Percentiles rank a stretch among this genome's conserved stretches.
phyloP scores from a whole-genome alignment of 2,329 filamentous ascomycete species.

The Sclerotinia subarctica region DNA sequence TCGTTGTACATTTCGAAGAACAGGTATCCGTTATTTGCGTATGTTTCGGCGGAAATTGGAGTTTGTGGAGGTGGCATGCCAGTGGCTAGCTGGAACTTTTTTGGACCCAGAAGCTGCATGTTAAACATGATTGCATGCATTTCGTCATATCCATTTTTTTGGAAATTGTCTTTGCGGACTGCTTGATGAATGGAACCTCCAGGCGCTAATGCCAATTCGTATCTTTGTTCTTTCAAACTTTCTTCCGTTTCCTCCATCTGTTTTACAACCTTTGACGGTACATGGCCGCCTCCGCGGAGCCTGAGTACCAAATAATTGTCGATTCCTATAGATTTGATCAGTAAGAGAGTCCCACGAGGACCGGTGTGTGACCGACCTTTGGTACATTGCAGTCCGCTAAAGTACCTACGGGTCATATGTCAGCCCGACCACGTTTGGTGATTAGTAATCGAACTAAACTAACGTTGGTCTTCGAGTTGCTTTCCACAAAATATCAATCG shows the following conservation, averaged over 20 bases:
- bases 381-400: background rate
- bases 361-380: background rate
- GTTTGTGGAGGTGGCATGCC: constrained; percentile 6
- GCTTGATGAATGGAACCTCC: constrained; percentile 15
- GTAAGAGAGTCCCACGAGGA: background rate
- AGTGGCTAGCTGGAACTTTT: constrained; percentile 3
- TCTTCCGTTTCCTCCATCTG: background rate
- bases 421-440: background rate
- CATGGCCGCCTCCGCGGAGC: background rate
- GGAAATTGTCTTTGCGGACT: background rate
- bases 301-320: background rate
- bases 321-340: background rate
- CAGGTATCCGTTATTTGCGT: background rate
- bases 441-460: background rate
- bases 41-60: background rate
- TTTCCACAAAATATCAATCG: background rate
- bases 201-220: background rate
- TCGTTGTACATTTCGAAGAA: constrained; percentile 17
- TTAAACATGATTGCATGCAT: constrained; percentile 3
- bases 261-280: background rate
- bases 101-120: constrained; percentile 9
- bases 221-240: too few relatives aligned
- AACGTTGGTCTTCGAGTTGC: background rate
- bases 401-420: background rate
- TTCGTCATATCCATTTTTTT: background rate